These are phyloP conservation scores for Phytophthora sojae DNA, from an alignment of 352 stramenopile species.

Conservation along the genomic window DNA sequence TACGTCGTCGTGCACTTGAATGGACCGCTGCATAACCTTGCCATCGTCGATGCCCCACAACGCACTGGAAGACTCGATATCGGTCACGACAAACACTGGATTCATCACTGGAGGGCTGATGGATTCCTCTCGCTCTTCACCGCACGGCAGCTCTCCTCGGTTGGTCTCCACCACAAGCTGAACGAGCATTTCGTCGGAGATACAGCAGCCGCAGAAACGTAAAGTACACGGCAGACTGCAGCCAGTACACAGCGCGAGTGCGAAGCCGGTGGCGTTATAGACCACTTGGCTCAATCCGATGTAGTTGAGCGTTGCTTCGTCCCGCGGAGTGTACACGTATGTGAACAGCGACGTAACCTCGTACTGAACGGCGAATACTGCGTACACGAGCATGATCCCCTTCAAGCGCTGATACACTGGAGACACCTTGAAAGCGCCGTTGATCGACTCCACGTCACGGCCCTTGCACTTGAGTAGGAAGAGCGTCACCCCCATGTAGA, in stretches of 20 bases:
- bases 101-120: conserved; percentile 37
- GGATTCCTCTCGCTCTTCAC: conserved; percentile 15
- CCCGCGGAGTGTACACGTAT: conserved; percentile 39
- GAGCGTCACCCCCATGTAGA: conserved; percentile 53
- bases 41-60: conserved; percentile 62
- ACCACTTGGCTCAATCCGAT: conserved; percentile 51
- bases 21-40: conserved; percentile 55
- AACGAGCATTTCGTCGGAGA: conserved; percentile 57
- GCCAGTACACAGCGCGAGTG: conserved; percentile 48
- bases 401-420: conserved; percentile 66
- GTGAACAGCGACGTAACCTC: conserved; percentile 56
- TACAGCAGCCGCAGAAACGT: conserved; percentile 48
- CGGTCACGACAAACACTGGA: conserved; percentile 70
- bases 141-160: conserved; percentile 21
- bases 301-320: conserved; percentile 38
- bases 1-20: conserved; percentile 54
- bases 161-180: conserved; percentile 49
- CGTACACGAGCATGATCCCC: conserved; percentile 61
- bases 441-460: conserved; percentile 60
- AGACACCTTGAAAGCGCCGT: conserved; percentile 59
- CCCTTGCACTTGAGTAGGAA: conserved; percentile 53
- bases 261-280: conserved; percentile 49
- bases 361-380: conserved; percentile 61
- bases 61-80: conserved; percentile 72
- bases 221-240: conserved; percentile 64